These are phyloP conservation scores for Trichosporon ovoides DNA, from an alignment of 1,284 basidiomycete genomes.

Conservation along the genomic window DNA sequence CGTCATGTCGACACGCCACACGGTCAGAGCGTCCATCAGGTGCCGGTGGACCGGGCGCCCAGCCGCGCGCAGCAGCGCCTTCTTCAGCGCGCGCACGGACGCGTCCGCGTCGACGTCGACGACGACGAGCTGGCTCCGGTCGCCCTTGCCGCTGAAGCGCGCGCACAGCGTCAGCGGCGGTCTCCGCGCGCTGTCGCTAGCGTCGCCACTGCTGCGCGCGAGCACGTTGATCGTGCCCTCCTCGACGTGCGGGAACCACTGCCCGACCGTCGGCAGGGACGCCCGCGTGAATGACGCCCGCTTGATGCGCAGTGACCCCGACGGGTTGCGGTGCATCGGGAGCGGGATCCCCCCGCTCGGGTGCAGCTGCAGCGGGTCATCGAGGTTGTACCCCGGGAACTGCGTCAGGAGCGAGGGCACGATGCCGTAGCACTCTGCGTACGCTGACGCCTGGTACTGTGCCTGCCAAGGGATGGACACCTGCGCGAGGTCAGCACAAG, in stretches of 20 bases:
- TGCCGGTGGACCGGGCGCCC: conserved; percentile 19
- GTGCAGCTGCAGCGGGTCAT: conserved; percentile 36
- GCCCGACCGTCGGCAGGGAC: conserved; percentile 12
- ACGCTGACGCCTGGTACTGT: conserved; percentile 34
- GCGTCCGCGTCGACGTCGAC: conserved; percentile 33
- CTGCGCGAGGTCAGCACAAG: conserved; percentile 24
- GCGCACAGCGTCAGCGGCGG: conserved; percentile 12
- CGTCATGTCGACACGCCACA: conserved; percentile 45
- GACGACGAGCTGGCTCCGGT: conserved; percentile 23
- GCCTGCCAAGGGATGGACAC: conserved; percentile 42
- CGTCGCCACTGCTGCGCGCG: conserved; percentile 23
- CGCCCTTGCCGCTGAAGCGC: conserved; percentile 9
- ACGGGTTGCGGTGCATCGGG: background rate
- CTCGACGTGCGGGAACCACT: conserved; percentile 21
- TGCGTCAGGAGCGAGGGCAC: conserved; percentile 34
- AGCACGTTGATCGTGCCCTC: conserved; percentile 26
- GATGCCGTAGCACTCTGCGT: conserved; percentile 28
- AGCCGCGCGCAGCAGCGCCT: conserved; percentile 31
- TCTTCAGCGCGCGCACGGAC: conserved; percentile 37
- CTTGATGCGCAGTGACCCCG: conserved; percentile 11
- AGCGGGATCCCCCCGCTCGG: conserved; percentile 16
- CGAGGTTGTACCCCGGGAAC: conserved; percentile 42
- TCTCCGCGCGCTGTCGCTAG: conserved; percentile 8
- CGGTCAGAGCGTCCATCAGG: conserved; percentile 24
- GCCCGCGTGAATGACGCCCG: background rate